Evolutionary conservation across 306 rosid genomes (phyloP).

Genomic region (Begonia loranthoides): DNA sequence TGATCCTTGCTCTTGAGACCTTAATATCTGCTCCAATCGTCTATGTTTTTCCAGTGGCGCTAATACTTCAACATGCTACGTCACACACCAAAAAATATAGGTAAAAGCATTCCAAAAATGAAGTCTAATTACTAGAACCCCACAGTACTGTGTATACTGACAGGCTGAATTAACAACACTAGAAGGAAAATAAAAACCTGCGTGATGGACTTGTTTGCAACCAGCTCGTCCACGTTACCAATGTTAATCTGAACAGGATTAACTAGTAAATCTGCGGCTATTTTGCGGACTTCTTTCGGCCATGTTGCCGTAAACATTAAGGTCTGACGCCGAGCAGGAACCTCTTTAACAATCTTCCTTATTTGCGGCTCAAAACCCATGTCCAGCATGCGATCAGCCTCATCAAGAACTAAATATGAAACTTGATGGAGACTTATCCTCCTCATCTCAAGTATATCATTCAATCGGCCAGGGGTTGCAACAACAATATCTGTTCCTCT

Average conservation of each 20-base stretch:
- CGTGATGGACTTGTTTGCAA: conserved; percentile 88
- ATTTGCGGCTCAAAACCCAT: conserved; percentile 99
- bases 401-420: conserved; percentile 89
- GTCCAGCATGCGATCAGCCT: conserved; percentile 98
- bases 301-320: conserved; percentile 99
- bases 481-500: conserved; percentile 93
- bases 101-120: not conserved
- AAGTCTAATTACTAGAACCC: no score
- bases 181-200: conserved; percentile 42
- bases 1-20: conserved; percentile 90
- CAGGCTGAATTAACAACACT: not conserved
- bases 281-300: conserved; percentile 98
- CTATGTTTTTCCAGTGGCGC: conserved; percentile 65
- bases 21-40: conserved; percentile 72
- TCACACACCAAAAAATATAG: conserved; percentile 8
- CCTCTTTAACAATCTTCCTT: conserved; percentile 89
- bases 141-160: no score
- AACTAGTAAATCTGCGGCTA: conserved; percentile 88
- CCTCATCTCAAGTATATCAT: conserved; percentile 97
- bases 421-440: conserved; percentile 84
- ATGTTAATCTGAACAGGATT: conserved; percentile 95
- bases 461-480: conserved; percentile 99
- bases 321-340: conserved; percentile 91
- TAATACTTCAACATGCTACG: conserved; percentile 79
- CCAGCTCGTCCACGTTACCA: conserved; percentile 95